Conservation (phyloP, 2,329 filamentous ascomycete genomes). For the Dothistroma pini region DNA sequence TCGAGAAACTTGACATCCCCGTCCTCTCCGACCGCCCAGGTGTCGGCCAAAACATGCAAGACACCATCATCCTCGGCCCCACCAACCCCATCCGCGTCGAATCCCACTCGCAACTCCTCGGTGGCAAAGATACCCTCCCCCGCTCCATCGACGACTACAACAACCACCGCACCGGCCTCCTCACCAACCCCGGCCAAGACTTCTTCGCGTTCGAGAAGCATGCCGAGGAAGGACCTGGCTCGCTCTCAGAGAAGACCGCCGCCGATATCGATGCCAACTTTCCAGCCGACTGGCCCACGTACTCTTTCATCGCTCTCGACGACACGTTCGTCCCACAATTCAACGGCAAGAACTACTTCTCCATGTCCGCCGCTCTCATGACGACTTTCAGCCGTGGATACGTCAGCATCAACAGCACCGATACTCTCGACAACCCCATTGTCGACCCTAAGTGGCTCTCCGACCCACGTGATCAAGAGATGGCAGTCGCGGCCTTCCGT, state of each 20-base stretch:
- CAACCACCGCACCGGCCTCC: conserved; percentile 11
- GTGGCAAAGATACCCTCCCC: background rate
- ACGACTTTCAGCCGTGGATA: conserved; percentile 30
- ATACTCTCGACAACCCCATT: conserved; percentile 11
- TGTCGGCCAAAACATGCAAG: conserved; percentile 29
- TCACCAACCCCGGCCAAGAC: conserved; percentile 10
- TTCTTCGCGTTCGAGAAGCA: conserved; percentile 17
- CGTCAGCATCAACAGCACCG: conserved; percentile 12
- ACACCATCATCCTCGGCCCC: background rate
- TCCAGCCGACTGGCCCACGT: conserved; percentile 19
- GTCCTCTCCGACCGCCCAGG: conserved; percentile 26
- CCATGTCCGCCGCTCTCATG: conserved; percentile 22
- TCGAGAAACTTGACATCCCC: conserved; percentile 33
- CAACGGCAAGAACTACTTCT: background rate
- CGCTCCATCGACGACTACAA: conserved; percentile 6
- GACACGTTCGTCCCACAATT: conserved; percentile 7
- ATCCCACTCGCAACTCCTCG: background rate
- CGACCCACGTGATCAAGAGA: conserved; percentile 31
- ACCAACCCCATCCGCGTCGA: background rate
- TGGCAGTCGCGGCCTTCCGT: conserved; percentile 35
- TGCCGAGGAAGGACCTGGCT: conserved; percentile 5
- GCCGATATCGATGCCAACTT: conserved; percentile 7
- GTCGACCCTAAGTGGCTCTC: conserved; percentile 36
- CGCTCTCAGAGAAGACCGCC: conserved; percentile 7
- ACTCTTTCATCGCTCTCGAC: conserved; percentile 9